Base-by-base conservation (phyloP, 1,284 basidiomycete species). In the Coniophora puteana region DNA sequence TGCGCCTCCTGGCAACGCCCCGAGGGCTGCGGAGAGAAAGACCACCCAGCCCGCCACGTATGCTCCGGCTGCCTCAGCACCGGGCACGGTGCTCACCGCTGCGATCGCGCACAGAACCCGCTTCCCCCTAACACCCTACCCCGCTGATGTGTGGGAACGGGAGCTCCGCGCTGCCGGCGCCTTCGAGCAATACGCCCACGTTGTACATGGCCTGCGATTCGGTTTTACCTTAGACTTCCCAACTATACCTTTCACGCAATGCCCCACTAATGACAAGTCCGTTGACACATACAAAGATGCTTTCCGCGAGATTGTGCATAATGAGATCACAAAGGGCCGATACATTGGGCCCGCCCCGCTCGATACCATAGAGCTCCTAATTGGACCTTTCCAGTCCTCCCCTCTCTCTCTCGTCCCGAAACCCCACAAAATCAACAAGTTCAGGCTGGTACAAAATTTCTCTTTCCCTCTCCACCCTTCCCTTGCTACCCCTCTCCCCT, bases 51-150 rank as follows among this genome's bases (percentile, higher is more conserved):
- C 3, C 14, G 28, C 11, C 53, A 57, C 36, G 13, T 51, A 11
- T 63, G 58, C 36, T 57, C 54, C 0, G 58, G 57, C 0, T 64
- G 58, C 14, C 36, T 47, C 1, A 32, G 44, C 0, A 8, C 22
- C 3, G 29, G 22, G 1, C 59, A 62, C 26, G 53, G 59, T 20
- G 58, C 54, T 46, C 50, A 51, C n/a, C 25, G 20, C 1, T 64
- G 58, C 43, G 51, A 57, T 58, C 49, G 47, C 27, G 48, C 53
- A 1, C 46, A 61, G 52, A 51, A 43, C n/a, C 21, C 34, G 2
- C 29, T 11, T 33, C 2, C 40, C 52, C 1, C 38, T 37, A 21
- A 54, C 56, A 0, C 62, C 59, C 0, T 65, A 64, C 48, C 45
- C 47, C 0, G 40, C 45, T 0, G 45, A 48, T 0, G 41, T 22